A percentile compares a stretch with the other conserved stretches of the same genome.
phyloP scores from a whole-genome alignment of 352 stramenopile species.

The Elongisporangium undulatum region DNA sequence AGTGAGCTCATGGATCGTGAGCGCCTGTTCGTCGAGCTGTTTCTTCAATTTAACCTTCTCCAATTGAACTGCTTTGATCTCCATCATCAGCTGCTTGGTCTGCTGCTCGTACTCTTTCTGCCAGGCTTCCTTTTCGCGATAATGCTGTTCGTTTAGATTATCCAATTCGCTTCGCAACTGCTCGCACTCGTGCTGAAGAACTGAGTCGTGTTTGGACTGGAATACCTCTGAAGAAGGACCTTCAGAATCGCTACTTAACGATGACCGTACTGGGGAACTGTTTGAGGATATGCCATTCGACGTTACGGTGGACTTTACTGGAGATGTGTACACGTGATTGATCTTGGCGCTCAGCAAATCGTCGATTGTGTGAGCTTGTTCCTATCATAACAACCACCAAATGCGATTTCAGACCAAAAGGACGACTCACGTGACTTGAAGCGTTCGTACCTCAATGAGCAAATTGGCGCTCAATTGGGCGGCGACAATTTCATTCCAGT shows the following conservation, averaged over 20 bases:
- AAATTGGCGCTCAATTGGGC: constrained; percentile 70
- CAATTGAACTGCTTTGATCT: constrained; percentile 37
- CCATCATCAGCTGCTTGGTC: constrained; percentile 25
- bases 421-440: too few species aligned
- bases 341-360: constrained; percentile 53
- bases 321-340: constrained; percentile 26
- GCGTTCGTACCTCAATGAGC: constrained; percentile 55
- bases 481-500: constrained; percentile 69
- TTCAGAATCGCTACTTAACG: background rate
- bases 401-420: too few species aligned
- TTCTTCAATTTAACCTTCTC: constrained; percentile 40
- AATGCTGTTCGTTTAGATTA: constrained; percentile 12
- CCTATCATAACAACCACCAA: constrained; percentile 14
- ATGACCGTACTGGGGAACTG: background rate
- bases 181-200: constrained; percentile 26
- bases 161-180: constrained; percentile 18
- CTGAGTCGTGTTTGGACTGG: constrained; percentile 1
- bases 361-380: constrained; percentile 76
- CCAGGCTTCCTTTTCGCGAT: constrained; percentile 19
- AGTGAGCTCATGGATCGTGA: constrained; percentile 78
- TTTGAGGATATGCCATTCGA: background rate
- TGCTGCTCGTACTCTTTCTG: constrained; percentile 27
- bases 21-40: constrained; percentile 48
- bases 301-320: constrained; percentile 16
- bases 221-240: background rate